Evolutionary conservation across 106 monocot genomes (phyloP).

Genomic region (Dioscorea dumetorum): DNA sequence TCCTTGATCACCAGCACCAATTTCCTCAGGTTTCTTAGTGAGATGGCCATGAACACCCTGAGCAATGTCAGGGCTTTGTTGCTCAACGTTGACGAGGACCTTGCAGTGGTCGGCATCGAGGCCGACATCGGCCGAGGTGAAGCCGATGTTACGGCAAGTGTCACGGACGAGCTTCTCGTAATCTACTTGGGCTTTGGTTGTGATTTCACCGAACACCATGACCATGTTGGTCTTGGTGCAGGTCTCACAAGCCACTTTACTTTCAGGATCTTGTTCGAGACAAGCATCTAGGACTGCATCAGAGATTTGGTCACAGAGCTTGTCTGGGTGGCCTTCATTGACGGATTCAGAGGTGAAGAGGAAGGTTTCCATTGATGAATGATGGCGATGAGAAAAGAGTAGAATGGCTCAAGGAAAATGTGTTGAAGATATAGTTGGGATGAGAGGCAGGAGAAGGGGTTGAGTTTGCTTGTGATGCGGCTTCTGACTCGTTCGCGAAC

Average conservation of each 20-base stretch:
- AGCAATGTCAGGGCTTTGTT: conserved; percentile 30
- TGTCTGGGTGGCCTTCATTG: conserved; percentile 25
- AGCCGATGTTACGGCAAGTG: conserved; percentile 19
- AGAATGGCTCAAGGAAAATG: too few species aligned
- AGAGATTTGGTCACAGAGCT: conserved; percentile 23
- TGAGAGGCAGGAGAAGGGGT: too few species aligned
- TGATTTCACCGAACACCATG: conserved; percentile 21
- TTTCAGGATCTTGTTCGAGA: conserved; percentile 17
- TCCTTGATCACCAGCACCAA: conserved; percentile 24
- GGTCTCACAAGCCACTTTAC: conserved; percentile 25
- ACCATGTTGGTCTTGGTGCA: conserved; percentile 26
- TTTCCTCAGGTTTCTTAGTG: conserved; percentile 25
- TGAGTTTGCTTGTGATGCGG: too few species aligned
- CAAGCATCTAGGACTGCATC: conserved; percentile 21
- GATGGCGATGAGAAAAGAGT: too few species aligned
- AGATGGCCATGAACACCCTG: conserved; percentile 27
- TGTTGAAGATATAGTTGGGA: too few species aligned
- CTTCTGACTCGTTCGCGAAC: too few species aligned
- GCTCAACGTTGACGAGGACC: conserved; percentile 21
- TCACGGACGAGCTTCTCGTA: conserved; percentile 24
- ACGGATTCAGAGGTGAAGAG: conserved; percentile 25
- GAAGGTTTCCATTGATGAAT: conserved; percentile 14
- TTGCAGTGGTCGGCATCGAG: conserved; percentile 18
- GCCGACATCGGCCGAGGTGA: conserved; percentile 16
- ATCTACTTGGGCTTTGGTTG: conserved; percentile 24